phyloP scores from a whole-genome alignment of 2,329 filamentous ascomycete genomes.

The Fusarium sp. region DNA sequence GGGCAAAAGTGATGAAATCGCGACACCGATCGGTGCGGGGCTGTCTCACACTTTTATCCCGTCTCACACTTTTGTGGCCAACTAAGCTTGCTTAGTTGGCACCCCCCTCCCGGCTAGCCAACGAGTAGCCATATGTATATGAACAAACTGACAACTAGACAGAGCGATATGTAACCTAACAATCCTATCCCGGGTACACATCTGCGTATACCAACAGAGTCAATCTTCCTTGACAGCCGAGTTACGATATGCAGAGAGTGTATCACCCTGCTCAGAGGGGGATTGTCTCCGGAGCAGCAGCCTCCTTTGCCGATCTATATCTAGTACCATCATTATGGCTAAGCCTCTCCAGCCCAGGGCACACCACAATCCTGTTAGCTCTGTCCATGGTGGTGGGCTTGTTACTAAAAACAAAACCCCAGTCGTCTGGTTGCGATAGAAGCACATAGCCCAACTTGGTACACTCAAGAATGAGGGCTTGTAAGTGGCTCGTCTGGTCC shows the following conservation, averaged over 20 bases:
- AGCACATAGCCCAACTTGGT: conserved; percentile 55
- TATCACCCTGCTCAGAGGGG: neutral
- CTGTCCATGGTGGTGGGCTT: neutral
- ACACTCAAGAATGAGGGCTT: conserved; percentile 54
- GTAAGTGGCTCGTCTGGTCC: conserved; percentile 53
- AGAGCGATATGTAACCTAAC: neutral
- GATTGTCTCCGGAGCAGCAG: conserved; percentile 36
- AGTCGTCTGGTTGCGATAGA: conserved; percentile 57
- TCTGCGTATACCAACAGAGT: neutral
- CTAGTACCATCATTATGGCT: conserved; percentile 41
- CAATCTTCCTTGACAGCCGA: neutral
- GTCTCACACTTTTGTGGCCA: too few species aligned
- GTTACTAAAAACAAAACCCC: conserved; percentile 46
- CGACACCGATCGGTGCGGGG: too few species aligned
- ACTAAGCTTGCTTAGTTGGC: too few species aligned
- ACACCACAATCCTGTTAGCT: conserved; percentile 38
- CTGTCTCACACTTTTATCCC: too few species aligned
- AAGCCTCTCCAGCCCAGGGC: conserved; percentile 48
- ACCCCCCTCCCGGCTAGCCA: too few species aligned
- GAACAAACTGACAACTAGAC: neutral
- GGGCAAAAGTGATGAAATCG: too few species aligned
- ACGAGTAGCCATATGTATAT: neutral
- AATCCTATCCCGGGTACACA: neutral
- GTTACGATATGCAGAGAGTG: neutral
- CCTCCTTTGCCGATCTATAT: conserved; percentile 36